Evolutionary conservation across 1,284 basidiomycete species (phyloP).

Genomic region (Ustilago nuda): DNA sequence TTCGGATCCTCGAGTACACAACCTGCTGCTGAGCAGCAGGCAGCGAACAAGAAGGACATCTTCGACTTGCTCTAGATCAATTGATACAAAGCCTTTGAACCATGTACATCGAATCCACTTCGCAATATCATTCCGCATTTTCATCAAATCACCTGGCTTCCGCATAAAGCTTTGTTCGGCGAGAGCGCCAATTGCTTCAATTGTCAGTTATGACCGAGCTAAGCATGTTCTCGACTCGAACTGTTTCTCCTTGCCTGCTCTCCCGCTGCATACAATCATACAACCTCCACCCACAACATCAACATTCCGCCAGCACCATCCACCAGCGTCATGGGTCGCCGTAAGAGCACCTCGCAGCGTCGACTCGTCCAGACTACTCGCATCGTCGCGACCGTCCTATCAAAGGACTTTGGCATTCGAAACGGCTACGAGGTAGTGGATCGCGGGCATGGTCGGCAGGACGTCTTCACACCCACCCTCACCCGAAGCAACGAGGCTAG

Average conservation of each 20-base stretch:
- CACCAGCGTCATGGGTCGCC: not conserved
- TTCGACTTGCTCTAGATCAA: conserved; percentile 57
- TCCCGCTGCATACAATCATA: not conserved
- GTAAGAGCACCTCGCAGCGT: not conserved
- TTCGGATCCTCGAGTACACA: conserved; percentile 30
- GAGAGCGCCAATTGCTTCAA: not conserved
- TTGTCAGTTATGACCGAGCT: no score
- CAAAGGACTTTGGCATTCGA: conserved; percentile 22
- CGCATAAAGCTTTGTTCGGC: conserved; percentile 7
- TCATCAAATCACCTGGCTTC: not conserved
- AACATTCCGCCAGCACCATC: no score
- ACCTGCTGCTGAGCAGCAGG: conserved; percentile 26
- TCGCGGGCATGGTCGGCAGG: no score
- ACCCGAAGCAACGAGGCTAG: not conserved
- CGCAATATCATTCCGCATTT: not conserved
- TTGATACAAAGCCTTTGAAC: not conserved
- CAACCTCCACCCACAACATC: not conserved
- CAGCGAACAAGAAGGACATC: conserved; percentile 42
- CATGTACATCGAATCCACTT: not conserved
- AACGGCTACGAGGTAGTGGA: conserved; percentile 26
- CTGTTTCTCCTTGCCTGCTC: not conserved
- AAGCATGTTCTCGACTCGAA: no score
- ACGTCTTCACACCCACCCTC: not conserved
- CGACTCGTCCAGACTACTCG: conserved; percentile 22
- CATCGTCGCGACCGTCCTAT: conserved; percentile 21